Percentiles rank a stretch among this genome's conserved stretches.
Conservation (phyloP, 306 rosid species). For the Prunus salicina region DNA sequence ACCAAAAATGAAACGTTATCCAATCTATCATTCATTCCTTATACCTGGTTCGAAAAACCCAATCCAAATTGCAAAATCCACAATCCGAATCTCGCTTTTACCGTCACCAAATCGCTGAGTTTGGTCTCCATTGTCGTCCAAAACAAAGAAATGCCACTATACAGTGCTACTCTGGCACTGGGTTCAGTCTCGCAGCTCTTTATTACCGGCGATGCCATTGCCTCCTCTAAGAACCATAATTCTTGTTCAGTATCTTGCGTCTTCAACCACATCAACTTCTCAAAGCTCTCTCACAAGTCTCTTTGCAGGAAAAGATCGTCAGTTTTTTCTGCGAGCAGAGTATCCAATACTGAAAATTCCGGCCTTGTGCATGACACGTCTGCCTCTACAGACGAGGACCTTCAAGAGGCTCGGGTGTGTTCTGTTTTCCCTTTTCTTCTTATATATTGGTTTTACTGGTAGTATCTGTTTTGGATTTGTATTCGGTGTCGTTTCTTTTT, state of each 20-base stretch:
- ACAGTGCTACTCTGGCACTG: slow-evolving; percentile 35
- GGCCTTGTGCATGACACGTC: slow-evolving; percentile 43
- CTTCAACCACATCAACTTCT: slow-evolving; percentile 12
- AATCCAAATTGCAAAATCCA: neutral
- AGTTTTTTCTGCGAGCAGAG: slow-evolving; percentile 24
- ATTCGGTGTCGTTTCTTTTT: neutral
- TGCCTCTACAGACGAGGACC: slow-evolving; percentile 20
- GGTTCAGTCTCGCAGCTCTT: slow-evolving; percentile 41
- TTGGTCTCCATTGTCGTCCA: neutral
- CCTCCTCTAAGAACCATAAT: neutral
- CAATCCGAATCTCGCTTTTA: neutral
- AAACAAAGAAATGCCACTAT: slow-evolving; percentile 39
- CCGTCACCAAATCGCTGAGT: too few species aligned
- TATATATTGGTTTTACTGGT: neutral
- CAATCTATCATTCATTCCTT: neutral
- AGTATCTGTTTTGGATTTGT: neutral
- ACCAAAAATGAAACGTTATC: slow-evolving; percentile 3
- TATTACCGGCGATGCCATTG: slow-evolving; percentile 20
- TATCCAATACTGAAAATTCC: slow-evolving; percentile 41
- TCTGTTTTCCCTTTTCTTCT: neutral
- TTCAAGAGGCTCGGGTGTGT: slow-evolving; percentile 64
- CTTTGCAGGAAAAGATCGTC: slow-evolving; percentile 23
- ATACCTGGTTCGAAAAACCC: neutral
- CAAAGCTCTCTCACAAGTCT: slow-evolving; percentile 33
- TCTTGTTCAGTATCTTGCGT: slow-evolving; percentile 15